A percentile compares a stretch with the other conserved stretches of the same genome.
These are phyloP conservation scores for Cenchrus fungigraminus DNA, from an alignment of 176 grass and related monocot genomes.

Conservation along the genomic window DNA sequence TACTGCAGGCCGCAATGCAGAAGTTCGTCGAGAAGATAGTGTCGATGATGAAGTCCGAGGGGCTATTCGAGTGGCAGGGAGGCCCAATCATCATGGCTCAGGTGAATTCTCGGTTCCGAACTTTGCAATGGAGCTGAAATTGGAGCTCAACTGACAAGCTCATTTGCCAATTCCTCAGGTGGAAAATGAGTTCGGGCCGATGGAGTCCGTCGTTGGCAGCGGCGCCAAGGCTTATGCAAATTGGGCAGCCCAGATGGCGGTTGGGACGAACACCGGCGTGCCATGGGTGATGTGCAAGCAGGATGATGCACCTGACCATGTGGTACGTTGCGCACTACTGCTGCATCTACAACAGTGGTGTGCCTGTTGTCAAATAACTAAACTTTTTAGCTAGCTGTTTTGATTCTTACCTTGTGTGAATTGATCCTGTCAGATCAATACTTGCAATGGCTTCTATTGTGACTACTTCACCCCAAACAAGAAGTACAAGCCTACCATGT, in stretches of 20 bases:
- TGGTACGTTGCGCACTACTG: conserved; percentile 51
- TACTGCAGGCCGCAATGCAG: conserved; percentile 65
- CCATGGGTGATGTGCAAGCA: conserved; percentile 99
- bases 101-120: conserved; percentile 42
- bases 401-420: neutral
- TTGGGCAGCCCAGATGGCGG: conserved; percentile 94
- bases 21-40: conserved; percentile 89
- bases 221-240: conserved; percentile 64
- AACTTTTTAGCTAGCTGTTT: conserved; percentile 8
- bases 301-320: conserved; percentile 90
- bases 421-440: conserved; percentile 69
- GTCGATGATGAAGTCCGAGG: conserved; percentile 94
- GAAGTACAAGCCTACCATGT: conserved; percentile 75
- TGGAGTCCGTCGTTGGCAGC: conserved; percentile 64
- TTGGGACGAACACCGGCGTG: conserved; percentile 79
- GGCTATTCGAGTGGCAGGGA: conserved; percentile 78
- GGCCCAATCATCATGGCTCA: conserved; percentile 92
- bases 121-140: conserved; percentile 1
- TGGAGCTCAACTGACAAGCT: neutral
- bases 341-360: conserved; percentile 15
- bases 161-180: conserved; percentile 42
- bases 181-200: conserved; percentile 89
- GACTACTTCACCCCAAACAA: conserved; percentile 87
- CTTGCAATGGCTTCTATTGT: conserved; percentile 95
- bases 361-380: conserved; percentile 24